Percentiles rank a stretch among this genome's conserved stretches.
Evolutionary conservation across 352 stramenopile species (phyloP).

Genomic region (Phytopythium delawarense): DNA sequence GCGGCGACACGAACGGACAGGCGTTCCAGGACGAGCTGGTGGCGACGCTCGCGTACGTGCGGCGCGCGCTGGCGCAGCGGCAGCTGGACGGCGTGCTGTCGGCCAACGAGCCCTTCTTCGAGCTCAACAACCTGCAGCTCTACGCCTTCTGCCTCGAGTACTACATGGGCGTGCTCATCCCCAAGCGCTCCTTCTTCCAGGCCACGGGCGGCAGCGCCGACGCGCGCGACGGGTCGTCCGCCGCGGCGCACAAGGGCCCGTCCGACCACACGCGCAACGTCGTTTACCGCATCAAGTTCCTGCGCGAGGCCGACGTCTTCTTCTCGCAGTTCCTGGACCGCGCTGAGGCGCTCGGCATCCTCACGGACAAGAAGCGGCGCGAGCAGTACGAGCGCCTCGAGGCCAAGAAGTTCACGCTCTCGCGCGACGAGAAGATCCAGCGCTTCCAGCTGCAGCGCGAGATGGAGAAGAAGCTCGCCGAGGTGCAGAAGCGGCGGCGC

Average conservation of each 20-base stretch:
- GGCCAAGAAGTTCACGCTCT: constrained; percentile 55
- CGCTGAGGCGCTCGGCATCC: constrained; percentile 50
- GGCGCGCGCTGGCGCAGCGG: constrained; percentile 48
- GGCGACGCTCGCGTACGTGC: constrained; percentile 20
- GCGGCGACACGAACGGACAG: constrained; percentile 30
- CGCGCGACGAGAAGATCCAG: constrained; percentile 78
- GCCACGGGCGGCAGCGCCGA: constrained; percentile 1
- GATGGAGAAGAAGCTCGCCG: constrained; percentile 61
- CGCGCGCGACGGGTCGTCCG: constrained; percentile 11
- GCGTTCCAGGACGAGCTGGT: constrained; percentile 49
- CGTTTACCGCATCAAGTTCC: constrained; percentile 51
- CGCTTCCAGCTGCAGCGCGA: constrained; percentile 76
- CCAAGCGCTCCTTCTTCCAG: constrained; percentile 77
- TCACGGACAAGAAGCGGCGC: constrained; percentile 62
- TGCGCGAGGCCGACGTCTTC: constrained; percentile 74
- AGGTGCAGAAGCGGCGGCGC: constrained; percentile 45
- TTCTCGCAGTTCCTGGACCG: constrained; percentile 75
- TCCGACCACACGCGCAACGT: constrained; percentile 63
- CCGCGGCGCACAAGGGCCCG: constrained; percentile 43
- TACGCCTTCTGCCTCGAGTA: constrained; percentile 81
- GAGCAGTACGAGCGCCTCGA: constrained; percentile 79
- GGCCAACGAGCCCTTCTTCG: constrained; percentile 71
- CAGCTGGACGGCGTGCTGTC: constrained; percentile 63
- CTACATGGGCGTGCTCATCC: constrained; percentile 71
- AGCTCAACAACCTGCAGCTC: constrained; percentile 78